phyloP scores from a whole-genome alignment of 768 basidiomycete genomes.

The Cystobasidiopsis lactophilus region DNA sequence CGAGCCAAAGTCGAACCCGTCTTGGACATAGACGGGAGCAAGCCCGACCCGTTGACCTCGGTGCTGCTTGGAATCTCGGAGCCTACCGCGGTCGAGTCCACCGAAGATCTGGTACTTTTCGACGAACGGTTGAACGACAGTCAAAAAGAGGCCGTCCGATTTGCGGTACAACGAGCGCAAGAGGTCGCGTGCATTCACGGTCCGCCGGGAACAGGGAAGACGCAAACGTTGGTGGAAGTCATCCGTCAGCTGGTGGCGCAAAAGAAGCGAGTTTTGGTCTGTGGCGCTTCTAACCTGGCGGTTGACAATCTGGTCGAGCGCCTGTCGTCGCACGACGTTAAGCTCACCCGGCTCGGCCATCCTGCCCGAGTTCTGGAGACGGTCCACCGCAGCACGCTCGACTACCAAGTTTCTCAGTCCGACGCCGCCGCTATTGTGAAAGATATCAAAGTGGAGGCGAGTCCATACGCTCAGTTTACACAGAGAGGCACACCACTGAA shows the following conservation, averaged over 20 bases:
- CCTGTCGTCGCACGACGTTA: conserved; percentile 27
- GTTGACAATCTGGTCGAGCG: conserved; percentile 90
- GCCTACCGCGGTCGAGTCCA: conserved; percentile 20
- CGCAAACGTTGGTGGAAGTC: conserved; percentile 80
- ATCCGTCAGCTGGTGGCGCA: conserved; percentile 46
- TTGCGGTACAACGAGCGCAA: conserved; percentile 46
- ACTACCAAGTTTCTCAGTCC: conserved; percentile 24
- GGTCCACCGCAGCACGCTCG: conserved; percentile 26
- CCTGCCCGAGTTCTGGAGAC: conserved; percentile 68
- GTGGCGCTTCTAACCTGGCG: conserved; percentile 80
- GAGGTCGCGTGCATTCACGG: conserved; percentile 89
- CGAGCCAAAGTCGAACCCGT: background rate
- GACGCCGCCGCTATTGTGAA: conserved; percentile 52
- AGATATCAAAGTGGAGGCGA: conserved; percentile 73
- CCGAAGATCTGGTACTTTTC: conserved; percentile 37
- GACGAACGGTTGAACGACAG: conserved; percentile 56
- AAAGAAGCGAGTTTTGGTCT: conserved; percentile 46
- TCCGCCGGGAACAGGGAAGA: conserved; percentile 96
- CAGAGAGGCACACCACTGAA: too few species aligned
- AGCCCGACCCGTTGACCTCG: conserved; percentile 29
- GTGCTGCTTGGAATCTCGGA: conserved; percentile 48
- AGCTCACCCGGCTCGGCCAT: conserved; percentile 73
- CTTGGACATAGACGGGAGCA: background rate
- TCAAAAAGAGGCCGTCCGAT: conserved; percentile 61
- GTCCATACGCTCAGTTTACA: conserved; percentile 9